Conservation (phyloP, 2,329 filamentous ascomycete genomes). For the Malbranchea cinnamomea region DNA sequence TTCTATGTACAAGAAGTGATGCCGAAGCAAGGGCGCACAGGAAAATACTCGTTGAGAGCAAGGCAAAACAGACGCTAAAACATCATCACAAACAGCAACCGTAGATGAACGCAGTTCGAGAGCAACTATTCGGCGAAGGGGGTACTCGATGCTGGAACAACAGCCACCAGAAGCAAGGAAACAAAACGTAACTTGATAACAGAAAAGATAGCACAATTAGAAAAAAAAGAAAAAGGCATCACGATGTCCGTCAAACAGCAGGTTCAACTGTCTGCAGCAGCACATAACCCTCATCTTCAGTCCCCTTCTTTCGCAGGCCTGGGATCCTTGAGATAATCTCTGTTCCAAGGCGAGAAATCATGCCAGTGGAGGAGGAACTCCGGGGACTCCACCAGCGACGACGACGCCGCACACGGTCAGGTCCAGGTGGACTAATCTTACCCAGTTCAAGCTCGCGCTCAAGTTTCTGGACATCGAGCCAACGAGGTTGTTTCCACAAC, state of each 20-base stretch:
- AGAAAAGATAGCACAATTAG: not conserved
- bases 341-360: constrained; percentile 5
- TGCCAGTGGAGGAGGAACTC: constrained; percentile 10
- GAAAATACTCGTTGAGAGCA: no score
- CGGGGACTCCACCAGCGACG: constrained; percentile 20
- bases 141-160: not conserved
- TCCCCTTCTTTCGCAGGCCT: constrained; percentile 13
- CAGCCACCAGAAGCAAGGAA: not conserved
- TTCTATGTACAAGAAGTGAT: no score
- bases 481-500: constrained; percentile 68
- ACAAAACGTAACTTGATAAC: not conserved
- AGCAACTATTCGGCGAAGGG: no score
- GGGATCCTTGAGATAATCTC: constrained; percentile 18
- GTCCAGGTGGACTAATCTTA: constrained; percentile 10
- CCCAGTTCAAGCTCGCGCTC: constrained; percentile 38
- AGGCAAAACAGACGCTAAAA: no score
- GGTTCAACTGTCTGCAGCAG: constrained; percentile 31
- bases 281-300: constrained; percentile 28
- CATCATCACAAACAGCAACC: no score
- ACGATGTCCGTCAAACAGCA: constrained; percentile 11
- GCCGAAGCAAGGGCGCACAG: no score
- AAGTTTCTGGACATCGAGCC: constrained; percentile 63
- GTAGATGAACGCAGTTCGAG: no score
- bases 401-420: constrained; percentile 10
- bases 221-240: constrained; percentile 1